Base-by-base conservation (phyloP, 1,139 yeast species). In the Scheffersomyces quercinus region DNA sequence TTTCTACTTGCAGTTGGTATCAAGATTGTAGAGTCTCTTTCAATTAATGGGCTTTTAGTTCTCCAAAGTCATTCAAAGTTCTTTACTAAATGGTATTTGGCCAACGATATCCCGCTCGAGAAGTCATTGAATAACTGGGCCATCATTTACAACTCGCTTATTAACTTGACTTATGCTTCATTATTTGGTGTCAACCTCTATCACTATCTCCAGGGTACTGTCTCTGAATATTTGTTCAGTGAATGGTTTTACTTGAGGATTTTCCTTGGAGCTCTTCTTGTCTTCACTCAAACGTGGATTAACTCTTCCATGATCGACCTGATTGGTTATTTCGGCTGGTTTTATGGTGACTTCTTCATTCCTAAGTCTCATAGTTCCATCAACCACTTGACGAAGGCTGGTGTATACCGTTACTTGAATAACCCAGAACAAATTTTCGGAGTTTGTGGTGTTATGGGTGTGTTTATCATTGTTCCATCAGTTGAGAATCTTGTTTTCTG, bases 281-380 rank as follows among this genome's bases (percentile, higher is more conserved):
- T 85, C 15, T 58, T 76, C 9, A 70, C 89, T 36, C 96, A 88
- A 57, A 60, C 78, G 26, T 83, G 91, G 88, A 85, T 90, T 34
- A 82, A 86, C 53, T 59, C 74, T 31, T 86, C 90, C 13, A 86
- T 88, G 35, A 76, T 83, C 52, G 82, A 82, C 44, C 84, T 88
- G 50, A 81, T 88, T 52, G 95, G 95, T 3, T 87, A 85, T 50
- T 87, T 85, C 62, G 95, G 96, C 12, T 88, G 95, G 95, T 88
- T 87, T 58, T 88, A 85, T 60, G 96, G 96, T 46, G 96, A 88
- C 61, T 88, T 88, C 65, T 88, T 88, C 62, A 73, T 86, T 52
- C 84, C 88, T 30, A 69, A 63, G 42, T 64, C 70, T 10, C 71
- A 65, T 40, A 60, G 66, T 44, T 70, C 81, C 29, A 45, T 48